Evolutionary conservation across 805 yeast species (phyloP).

Genomic region (Tanozyma kutaoensis): DNA sequence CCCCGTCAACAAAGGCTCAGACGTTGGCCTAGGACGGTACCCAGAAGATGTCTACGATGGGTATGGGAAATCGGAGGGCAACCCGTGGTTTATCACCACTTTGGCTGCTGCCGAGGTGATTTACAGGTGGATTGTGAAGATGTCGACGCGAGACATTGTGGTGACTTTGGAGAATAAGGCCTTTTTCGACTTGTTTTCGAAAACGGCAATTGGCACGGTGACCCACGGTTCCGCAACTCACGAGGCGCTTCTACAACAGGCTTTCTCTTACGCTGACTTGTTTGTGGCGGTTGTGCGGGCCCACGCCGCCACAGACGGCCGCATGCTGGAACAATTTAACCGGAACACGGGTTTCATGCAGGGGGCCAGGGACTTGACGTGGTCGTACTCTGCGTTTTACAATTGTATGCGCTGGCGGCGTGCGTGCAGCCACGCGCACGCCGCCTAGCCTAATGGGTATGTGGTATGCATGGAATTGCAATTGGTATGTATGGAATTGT

Average conservation of each 20-base stretch:
- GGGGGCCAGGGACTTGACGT: conserved; percentile 80
- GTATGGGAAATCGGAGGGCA: conserved; percentile 56
- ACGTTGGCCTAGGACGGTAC: conserved; percentile 73
- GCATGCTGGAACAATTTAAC: conserved; percentile 84
- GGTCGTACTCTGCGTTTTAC: conserved; percentile 81
- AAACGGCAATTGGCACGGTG: conserved; percentile 1
- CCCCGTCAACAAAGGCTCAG: conserved; percentile 46
- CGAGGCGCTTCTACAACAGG: conserved; percentile 9
- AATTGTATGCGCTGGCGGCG: conserved; percentile 52
- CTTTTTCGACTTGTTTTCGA: conserved; percentile 19
- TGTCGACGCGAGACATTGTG: conserved; percentile 29
- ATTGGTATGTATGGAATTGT: too few relatives aligned
- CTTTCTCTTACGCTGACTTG: conserved; percentile 46
- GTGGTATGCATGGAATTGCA: too few relatives aligned
- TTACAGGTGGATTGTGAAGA: conserved; percentile 38
- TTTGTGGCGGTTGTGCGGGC: conserved; percentile 45
- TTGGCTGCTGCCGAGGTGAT: conserved; percentile 55
- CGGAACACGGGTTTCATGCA: conserved; percentile 69
- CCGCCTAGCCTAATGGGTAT: too few relatives aligned
- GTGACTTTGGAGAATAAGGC: conserved; percentile 16
- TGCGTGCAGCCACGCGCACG: too few relatives aligned
- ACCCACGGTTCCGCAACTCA: conserved; percentile 4
- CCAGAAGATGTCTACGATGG: conserved; percentile 91
- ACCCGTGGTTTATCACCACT: conserved; percentile 87
- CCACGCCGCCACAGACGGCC: conserved; percentile 48